These are phyloP conservation scores for Paraurostyla sp. DNA, from an alignment of 73 alveolate species.

Conservation along the genomic window DNA sequence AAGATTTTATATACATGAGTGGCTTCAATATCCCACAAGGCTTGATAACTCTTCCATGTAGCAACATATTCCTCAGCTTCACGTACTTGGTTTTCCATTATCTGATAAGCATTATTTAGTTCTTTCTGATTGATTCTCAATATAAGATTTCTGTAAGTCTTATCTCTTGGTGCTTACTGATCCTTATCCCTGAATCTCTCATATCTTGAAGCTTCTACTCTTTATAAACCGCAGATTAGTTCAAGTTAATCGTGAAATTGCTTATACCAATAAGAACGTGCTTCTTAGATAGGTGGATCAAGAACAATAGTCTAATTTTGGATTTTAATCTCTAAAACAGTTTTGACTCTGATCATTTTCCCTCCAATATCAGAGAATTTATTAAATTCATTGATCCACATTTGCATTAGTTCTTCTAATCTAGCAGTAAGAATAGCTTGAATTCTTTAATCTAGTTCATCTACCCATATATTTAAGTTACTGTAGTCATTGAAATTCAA, in stretches of 20 bases:
- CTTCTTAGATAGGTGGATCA: slow-evolving; percentile 98
- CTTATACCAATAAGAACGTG: slow-evolving; percentile 97
- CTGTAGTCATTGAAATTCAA: slow-evolving; percentile 89
- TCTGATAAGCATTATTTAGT: slow-evolving; percentile 82
- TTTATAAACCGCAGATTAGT: slow-evolving; percentile 78
- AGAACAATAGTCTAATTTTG: slow-evolving; percentile 88
- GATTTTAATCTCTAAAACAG: slow-evolving; percentile 90
- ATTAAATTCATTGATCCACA: slow-evolving; percentile 90
- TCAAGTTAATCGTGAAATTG: slow-evolving; percentile 91
- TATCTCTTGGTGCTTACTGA: slow-evolving; percentile 23
- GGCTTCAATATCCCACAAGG: slow-evolving; percentile 99
- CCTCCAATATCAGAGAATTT: slow-evolving; percentile 72
- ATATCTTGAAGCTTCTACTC: slow-evolving; percentile 73
- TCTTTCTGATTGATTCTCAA: slow-evolving; percentile 74
- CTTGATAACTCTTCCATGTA: slow-evolving; percentile 98
- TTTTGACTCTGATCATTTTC: slow-evolving; percentile 68
- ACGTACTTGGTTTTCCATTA: slow-evolving; percentile 79
- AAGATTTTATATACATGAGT: slow-evolving; percentile 85
- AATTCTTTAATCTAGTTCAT: slow-evolving; percentile 86
- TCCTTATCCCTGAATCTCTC: slow-evolving; percentile 65
- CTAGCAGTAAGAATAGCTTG: slow-evolving; percentile 87
- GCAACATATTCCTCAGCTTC: slow-evolving; percentile 95
- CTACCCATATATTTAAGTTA: slow-evolving; percentile 93
- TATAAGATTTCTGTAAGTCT: slow-evolving; percentile 72
- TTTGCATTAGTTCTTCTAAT: slow-evolving; percentile 79